Base-by-base conservation (phyloP, 805 yeast species). In the Candida hispaniensis region DNA sequence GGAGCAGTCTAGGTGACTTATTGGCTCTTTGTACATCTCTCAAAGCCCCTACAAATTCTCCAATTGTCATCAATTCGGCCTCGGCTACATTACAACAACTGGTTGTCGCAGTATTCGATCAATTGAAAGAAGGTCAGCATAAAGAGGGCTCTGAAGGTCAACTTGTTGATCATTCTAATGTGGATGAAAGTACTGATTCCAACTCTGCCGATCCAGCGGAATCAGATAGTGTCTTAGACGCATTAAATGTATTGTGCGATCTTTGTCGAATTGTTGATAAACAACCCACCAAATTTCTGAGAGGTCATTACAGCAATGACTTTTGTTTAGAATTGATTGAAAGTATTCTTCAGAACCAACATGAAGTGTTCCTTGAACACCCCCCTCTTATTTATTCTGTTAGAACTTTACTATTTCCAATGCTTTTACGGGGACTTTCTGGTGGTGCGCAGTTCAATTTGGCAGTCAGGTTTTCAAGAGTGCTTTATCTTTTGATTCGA, bases 61-160 rank as follows among this genome's bases (percentile, higher is more conserved):
- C 79, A 0, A 80, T 81, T 46, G 94, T 91, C 4, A 66, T 73
- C 9, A 86, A 85, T 48, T 81, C 97, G 0, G 95, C 97, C 0
- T 75, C 82, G 32, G 98, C 97, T 2, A 83, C 97, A 3, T 66
- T 85, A 28, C 93, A 85, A 43, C 97, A 91, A 52, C 58, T 91
- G 26, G 67, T 85, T 27, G 72, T 79, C 21, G 71, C 79, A 18
- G 69, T 85, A 0, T 88, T 79, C 54, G 97, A 88, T 39, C 66
- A 72, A 49, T 66, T 73, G 29, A 44, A 51, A 11, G 61, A 56
- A 4, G 71, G 67, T 26, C 68, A 61, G 39, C 47, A 51, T 6
- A 14, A 41, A 7, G 50, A 46, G 3, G 51, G 42, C 7, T n/a
- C n/a, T n/a, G n/a, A n/a, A n/a, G n/a, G n/a, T n/a, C n/a, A n/a